Conservation (phyloP, 305 asterid genomes). For the Stenogyne calaminthoides region DNA sequence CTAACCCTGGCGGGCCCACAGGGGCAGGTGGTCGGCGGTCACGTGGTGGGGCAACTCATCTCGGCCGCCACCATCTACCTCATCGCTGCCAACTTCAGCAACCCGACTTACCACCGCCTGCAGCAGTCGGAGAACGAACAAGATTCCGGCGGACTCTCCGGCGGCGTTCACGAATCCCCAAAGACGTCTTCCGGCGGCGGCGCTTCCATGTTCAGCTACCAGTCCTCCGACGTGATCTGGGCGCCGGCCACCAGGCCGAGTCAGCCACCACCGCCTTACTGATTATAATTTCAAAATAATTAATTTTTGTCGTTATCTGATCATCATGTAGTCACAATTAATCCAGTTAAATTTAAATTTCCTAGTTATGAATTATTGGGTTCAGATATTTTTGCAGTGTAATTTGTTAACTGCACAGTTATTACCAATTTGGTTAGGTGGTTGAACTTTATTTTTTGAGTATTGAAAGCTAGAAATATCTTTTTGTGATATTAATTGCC, state of each 20-base stretch:
- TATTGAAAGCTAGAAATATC: not conserved
- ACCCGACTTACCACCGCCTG: constrained; percentile 56
- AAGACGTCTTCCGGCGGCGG: constrained; percentile 10
- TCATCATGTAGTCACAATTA: not conserved
- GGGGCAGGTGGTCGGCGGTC: constrained; percentile 86
- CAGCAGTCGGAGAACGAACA: constrained; percentile 39
- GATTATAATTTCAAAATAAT: not conserved
- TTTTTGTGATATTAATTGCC: not conserved
- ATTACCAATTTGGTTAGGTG: not conserved
- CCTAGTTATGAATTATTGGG: not conserved
- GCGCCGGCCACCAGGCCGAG: constrained; percentile 50
- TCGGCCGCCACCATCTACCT: constrained; percentile 69
- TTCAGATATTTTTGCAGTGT: not conserved
- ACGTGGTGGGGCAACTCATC: constrained; percentile 63
- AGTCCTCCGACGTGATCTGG: constrained; percentile 56
- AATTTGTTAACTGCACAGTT: not conserved
- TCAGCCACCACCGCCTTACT: constrained; percentile 36
- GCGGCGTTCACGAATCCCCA: constrained; percentile 36
- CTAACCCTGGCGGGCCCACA: constrained; percentile 79
- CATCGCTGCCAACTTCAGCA: constrained; percentile 67
- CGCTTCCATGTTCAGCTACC: constrained; percentile 43
- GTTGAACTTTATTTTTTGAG: not conserved
- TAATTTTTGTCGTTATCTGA: not conserved
- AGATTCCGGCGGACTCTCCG: constrained; percentile 11
- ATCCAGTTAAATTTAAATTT: not conserved